A percentile compares a stretch with the other conserved stretches of the same genome.
These are phyloP conservation scores for Hypoxylon sp. DNA, from an alignment of 2,329 filamentous ascomycete genomes.

Conservation along the genomic window DNA sequence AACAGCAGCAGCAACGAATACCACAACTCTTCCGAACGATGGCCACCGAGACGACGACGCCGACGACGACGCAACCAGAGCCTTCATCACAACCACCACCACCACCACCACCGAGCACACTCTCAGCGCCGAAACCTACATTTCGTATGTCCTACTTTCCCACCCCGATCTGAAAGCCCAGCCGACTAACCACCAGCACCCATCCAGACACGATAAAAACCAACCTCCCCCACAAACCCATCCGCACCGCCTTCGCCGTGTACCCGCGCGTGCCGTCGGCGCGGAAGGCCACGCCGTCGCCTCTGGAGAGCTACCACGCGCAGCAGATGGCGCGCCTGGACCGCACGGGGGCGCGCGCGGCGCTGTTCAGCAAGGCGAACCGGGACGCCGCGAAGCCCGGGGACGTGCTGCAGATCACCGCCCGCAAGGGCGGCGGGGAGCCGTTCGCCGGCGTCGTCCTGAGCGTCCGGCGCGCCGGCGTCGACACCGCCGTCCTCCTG, in stretches of 20 bases:
- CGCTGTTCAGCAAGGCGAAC: slow-evolving; percentile 81
- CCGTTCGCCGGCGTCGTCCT: slow-evolving; percentile 90
- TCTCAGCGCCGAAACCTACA: slow-evolving; percentile 13
- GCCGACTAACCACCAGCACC: slow-evolving; percentile 1
- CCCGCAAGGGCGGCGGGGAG: slow-evolving; percentile 76
- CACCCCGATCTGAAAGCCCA: slow-evolving; percentile 7
- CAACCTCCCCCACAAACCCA: slow-evolving; percentile 41
- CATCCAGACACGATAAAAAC: slow-evolving; percentile 44
- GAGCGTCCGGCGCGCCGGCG: slow-evolving; percentile 84
- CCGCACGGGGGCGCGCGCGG: slow-evolving; percentile 81
- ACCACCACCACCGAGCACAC: slow-evolving; percentile 30
- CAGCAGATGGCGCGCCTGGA: slow-evolving; percentile 80
- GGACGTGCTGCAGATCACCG: slow-evolving; percentile 90
- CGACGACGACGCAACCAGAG: slow-evolving; percentile 22
- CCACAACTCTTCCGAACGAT: slow-evolving; percentile 55
- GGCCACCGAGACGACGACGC: slow-evolving; percentile 50
- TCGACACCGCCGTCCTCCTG: slow-evolving; percentile 88
- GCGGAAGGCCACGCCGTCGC: slow-evolving; percentile 67
- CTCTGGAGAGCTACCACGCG: slow-evolving; percentile 71
- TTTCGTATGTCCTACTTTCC: slow-evolving; percentile 34
- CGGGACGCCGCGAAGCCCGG: slow-evolving; percentile 82
- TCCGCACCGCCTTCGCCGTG: slow-evolving; percentile 59
- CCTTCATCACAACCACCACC: slow-evolving; percentile 32
- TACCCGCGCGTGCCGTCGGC: slow-evolving; percentile 66
- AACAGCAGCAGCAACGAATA: slow-evolving; percentile 53